Evolutionary conservation across 1,139 yeast species (phyloP).

Genomic region (Pichia sp.): DNA sequence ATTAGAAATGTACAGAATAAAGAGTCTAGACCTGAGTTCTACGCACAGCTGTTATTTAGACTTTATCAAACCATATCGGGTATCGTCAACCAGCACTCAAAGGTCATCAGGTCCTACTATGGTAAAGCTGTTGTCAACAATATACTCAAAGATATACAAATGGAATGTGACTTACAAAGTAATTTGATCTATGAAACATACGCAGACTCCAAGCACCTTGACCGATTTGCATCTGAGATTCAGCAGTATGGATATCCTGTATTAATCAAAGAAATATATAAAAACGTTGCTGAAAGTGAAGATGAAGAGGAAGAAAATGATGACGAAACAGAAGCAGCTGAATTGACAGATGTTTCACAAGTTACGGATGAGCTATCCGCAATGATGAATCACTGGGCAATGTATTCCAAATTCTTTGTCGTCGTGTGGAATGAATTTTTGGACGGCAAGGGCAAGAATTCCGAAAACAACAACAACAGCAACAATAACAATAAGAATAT

Average conservation of each 20-base stretch:
- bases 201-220: conserved; percentile 65
- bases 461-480: conserved; percentile 12
- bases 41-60: conserved; percentile 66
- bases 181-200: conserved; percentile 85
- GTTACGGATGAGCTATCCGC: conserved; percentile 65
- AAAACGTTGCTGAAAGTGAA: conserved; percentile 16
- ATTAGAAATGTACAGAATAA: conserved; percentile 39
- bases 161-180: conserved; percentile 87
- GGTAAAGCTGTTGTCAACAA: conserved; percentile 59
- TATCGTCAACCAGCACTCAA: conserved; percentile 82
- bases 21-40: conserved; percentile 40
- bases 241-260: conserved; percentile 54
- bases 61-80: conserved; percentile 81
- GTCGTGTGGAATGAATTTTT: conserved; percentile 53
- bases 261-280: conserved; percentile 32
- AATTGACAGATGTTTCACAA: conserved; percentile 44
- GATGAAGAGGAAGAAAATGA: conserved; percentile 21
- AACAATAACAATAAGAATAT: conserved; percentile 22
- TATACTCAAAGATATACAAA: conserved; percentile 70
- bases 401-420: conserved; percentile 73
- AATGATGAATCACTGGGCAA: conserved; percentile 81
- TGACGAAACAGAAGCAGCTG: conserved; percentile 19
- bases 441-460: conserved; percentile 8
- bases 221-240: conserved; percentile 53
- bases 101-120: conserved; percentile 69